Base-by-base conservation (phyloP, 2,329 filamentous ascomycete species). In the Aquanectria penicillioides region DNA sequence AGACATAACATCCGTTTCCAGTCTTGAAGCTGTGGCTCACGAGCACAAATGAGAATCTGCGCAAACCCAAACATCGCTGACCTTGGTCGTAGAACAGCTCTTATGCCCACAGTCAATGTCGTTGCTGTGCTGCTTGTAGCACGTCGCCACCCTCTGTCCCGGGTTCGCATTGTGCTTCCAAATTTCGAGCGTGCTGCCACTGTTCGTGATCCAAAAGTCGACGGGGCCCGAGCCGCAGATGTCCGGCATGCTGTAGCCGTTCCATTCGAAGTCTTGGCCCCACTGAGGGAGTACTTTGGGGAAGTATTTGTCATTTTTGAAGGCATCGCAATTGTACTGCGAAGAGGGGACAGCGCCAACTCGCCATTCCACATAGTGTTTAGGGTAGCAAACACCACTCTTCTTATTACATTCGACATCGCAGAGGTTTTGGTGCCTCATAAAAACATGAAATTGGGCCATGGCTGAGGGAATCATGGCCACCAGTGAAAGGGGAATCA, bases 341-440 rank as follows among this genome's bases (percentile, higher is more conserved):
- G 50, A 46, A 2, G 50, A 54, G 5, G 40, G 50, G 4, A 46
- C 40, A 12, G 29, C 49, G 13, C 49, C 49, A 13, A 44, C 50
- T 29, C 38, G 29, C 31, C 50, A 46, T 17, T 53, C 54, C 13
- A 52, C 33, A 11, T 38, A 53, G 22, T 53, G 48, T 41, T 53
- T 57, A 23, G 31, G 50, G 18, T 36, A 54, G 40, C 50, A 47
- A 15, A 38, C 26, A 6, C 31, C 40, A 20, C 28, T 28, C 26
- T 38, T 44, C 37, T 37, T 54, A 23, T 47, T 38, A 17, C 50
- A 54, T 15, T 54, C 31, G 12, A 47, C 12, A 18, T 54, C 50
- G 22, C 50, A 46, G 17, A 53, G 40, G 8, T 54, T 41, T 49
- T 47, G 37, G 12, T 25, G 51, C 2, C 38, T 13, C 9, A 41